Evolutionary conservation across 768 basidiomycete species (phyloP).

Genomic region (Cystofilobasidium macerans): DNA sequence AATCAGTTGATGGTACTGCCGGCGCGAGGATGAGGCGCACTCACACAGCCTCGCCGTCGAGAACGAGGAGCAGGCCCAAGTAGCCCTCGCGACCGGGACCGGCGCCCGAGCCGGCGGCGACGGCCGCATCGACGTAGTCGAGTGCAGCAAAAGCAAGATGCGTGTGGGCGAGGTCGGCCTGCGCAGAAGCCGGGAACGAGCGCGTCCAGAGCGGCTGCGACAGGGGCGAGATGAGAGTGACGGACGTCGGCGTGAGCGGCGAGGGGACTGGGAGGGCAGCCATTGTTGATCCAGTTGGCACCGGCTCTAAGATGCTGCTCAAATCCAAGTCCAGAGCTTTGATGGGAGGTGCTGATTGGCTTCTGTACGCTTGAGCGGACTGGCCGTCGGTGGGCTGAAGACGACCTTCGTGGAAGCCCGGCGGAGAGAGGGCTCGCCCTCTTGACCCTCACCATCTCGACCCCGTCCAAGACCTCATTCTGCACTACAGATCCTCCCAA

Average conservation of each 20-base stretch:
- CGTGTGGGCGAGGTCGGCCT: constrained; percentile 14
- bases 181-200: constrained; percentile 13
- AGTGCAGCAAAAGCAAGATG: constrained; percentile 17
- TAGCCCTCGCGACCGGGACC: constrained; percentile 18
- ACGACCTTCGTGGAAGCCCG: background rate
- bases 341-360: no score
- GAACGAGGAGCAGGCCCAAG: constrained; percentile 9
- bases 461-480: background rate
- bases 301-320: background rate
- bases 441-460: background rate
- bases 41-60: constrained; percentile 18
- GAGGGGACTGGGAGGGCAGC: background rate
- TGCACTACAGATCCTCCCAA: background rate
- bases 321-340: no score
- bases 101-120: constrained; percentile 8
- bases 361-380: no score
- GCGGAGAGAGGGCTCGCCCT: background rate
- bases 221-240: constrained; percentile 10
- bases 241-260: constrained; percentile 6
- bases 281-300: background rate
- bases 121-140: constrained; percentile 12
- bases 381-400: background rate
- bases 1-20: background rate
- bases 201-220: constrained; percentile 17
- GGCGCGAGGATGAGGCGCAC: background rate